Base-by-base conservation (phyloP, 2,329 filamentous ascomycete species). In the Exophiala alcalophila region DNA sequence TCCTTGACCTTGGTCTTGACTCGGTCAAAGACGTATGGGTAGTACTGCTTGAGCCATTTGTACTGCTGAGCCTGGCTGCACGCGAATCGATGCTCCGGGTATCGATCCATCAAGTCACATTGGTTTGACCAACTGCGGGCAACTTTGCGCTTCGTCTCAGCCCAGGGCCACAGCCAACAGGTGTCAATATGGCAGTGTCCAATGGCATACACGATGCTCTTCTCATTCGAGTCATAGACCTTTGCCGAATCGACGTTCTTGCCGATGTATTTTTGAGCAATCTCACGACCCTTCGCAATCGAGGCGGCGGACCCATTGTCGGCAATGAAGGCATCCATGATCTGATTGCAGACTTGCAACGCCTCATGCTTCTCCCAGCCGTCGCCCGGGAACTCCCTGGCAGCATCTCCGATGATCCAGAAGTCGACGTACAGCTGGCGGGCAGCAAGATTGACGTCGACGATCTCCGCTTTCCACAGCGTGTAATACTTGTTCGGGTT, bases 121-220 rank as follows among this genome's bases (percentile, higher is more conserved):
- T 98, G 92, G 62, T 88, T 97, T 1, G 88, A 91, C 92, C 92
- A 98, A 7, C 90, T 96, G 31, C 92, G 81, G 14, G 84, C 90
- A 20, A 97, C 84, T 71, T 98, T 98, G 59, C 92, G 85, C 69
- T 94, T 96, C 0, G 92, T 97, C 71, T 98, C 92, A 7, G 85
- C 92, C 78, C 89, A 98, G 0, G 92, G 92, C 92, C 92, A 98
- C 24, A 98, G 74, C 92, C 92, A 98, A 66, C 91, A 96, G 19
- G 85, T 94, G 66, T 97, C 92, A 55, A 98, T 98, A 65, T 98
- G 92, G 57, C 92, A 98, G 64, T 98, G 88, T 0, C 92, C 92
- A 53, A 97, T 91, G 24, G 81, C 91, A 57, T 81, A 92, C 3
- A 97, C 86, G 46, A 94, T 74, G 1, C 87, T 80, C 23, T 84